A percentile compares a stretch with the other conserved stretches of the same genome.
Evolutionary conservation across 2,329 filamentous ascomycete genomes (phyloP).

Genomic region (Xylaria polymorpha): DNA sequence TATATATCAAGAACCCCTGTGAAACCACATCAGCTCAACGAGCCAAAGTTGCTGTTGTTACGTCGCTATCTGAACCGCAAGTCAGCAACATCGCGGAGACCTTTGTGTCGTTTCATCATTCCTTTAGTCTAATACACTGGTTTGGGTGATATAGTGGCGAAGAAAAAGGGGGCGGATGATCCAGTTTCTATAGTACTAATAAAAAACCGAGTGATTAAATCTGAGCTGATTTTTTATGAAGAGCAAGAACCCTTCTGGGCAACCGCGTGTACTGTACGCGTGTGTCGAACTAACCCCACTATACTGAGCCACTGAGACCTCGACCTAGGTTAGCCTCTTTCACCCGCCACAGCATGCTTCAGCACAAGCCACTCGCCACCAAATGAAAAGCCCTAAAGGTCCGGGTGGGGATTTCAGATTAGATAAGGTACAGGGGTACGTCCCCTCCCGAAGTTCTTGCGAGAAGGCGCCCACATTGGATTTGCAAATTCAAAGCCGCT

Average conservation of each 20-base stretch:
- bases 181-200: not conserved
- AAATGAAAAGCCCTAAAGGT: not conserved
- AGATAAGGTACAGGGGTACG: slow-evolving; percentile 36
- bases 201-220: no score
- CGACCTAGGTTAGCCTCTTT: not conserved
- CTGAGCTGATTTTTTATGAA: no score
- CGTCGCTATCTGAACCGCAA: not conserved
- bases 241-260: no score
- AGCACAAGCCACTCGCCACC: not conserved
- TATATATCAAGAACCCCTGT: not conserved
- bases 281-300: no score
- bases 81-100: not conserved
- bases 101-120: not conserved
- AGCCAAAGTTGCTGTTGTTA: not conserved
- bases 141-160: not conserved
- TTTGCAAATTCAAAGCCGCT: slow-evolving; percentile 44
- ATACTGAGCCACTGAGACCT: no score
- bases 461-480: slow-evolving; percentile 45
- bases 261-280: no score
- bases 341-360: not conserved
- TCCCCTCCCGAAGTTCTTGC: slow-evolving; percentile 47
- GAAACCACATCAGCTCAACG: not conserved
- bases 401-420: not conserved
- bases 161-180: not conserved
- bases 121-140: not conserved